phyloP scores from a whole-genome alignment of 1,284 basidiomycete species.

The Ustilago crameri region DNA sequence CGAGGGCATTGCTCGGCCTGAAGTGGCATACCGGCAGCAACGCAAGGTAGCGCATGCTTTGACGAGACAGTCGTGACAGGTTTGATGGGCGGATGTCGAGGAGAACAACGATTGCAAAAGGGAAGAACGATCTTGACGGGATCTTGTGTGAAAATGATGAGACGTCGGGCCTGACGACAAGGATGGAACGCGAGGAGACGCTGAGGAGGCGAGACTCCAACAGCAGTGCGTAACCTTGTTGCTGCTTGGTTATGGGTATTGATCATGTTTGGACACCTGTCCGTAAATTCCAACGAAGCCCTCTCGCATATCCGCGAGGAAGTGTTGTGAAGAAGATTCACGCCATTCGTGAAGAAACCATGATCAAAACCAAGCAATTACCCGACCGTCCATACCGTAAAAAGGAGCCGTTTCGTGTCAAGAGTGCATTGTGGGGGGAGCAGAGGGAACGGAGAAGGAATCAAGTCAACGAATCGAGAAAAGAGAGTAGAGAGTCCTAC shows the following conservation, averaged over 20 bases:
- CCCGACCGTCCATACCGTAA: constrained; percentile 38
- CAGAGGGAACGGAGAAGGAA: neutral
- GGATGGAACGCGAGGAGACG: constrained; percentile 9
- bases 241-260: constrained; percentile 23
- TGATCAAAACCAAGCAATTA: constrained; percentile 30
- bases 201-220: constrained; percentile 2
- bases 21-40: too few relatives aligned
- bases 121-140: constrained; percentile 19
- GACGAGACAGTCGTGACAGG: neutral
- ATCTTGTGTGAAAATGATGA: constrained; percentile 15
- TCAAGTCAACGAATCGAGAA: neutral
- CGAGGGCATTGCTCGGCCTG: too few relatives aligned
- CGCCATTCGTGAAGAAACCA: constrained; percentile 21
- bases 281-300: constrained; percentile 49
- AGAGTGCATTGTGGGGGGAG: constrained; percentile 15
- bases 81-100: neutral
- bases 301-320: constrained; percentile 59
- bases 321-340: constrained; percentile 19
- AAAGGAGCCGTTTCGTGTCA: constrained; percentile 24
- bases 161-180: constrained; percentile 37
- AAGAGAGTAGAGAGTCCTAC: neutral
- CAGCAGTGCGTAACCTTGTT: constrained; percentile 27
- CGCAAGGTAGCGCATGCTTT: too few relatives aligned
- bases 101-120: neutral
- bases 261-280: constrained; percentile 45